Percentiles rank a stretch among this genome's conserved stretches.
Conservation (phyloP, 352 stramenopile species). For the Phytophthora hybrid region DNA sequence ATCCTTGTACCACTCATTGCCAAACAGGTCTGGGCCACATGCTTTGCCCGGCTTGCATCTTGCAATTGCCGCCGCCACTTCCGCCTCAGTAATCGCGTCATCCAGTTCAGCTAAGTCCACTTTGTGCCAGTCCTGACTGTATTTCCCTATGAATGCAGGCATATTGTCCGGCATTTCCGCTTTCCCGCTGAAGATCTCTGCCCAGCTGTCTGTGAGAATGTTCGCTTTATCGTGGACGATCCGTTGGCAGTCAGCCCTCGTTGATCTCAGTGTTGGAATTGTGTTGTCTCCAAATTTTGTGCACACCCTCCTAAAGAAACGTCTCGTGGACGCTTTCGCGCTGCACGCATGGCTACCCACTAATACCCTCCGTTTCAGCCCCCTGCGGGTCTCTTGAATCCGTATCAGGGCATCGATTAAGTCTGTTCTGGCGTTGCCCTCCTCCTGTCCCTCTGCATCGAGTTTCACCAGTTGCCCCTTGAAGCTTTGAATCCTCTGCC, state of each 20-base stretch:
- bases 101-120: neutral
- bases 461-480: too few species aligned
- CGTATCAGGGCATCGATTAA: neutral
- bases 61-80: neutral
- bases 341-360: slow-evolving; percentile 1
- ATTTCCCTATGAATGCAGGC: neutral
- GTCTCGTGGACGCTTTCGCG: neutral
- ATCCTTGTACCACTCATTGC: slow-evolving; percentile 8
- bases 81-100: neutral
- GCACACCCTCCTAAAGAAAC: slow-evolving; percentile 15
- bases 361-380: neutral
- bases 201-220: slow-evolving; percentile 5
- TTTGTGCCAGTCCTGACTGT: neutral
- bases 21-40: neutral
- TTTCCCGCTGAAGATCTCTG: neutral
- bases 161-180: neutral
- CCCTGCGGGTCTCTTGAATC: neutral
- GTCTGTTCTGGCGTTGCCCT: neutral
- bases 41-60: slow-evolving; percentile 3
- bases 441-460: neutral
- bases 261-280: slow-evolving; percentile 6
- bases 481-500: too few species aligned
- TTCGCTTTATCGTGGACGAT: slow-evolving; percentile 5
- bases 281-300: slow-evolving; percentile 9
- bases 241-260: neutral